These are phyloP conservation scores for Colletotrichum camelliae DNA, from an alignment of 2,329 filamentous ascomycete genomes.

Conservation along the genomic window DNA sequence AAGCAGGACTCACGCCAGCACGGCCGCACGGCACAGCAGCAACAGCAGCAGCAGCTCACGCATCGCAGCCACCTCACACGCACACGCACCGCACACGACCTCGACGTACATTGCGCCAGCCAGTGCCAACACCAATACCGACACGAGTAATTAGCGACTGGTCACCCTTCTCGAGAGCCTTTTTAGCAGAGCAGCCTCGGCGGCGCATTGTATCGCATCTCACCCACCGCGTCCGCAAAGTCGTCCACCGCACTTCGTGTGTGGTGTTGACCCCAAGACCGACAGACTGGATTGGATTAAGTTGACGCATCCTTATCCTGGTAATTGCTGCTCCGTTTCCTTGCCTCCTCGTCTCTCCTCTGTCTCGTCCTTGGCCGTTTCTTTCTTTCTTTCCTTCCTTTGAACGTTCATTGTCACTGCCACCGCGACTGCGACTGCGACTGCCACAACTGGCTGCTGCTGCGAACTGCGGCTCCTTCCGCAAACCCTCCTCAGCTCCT, in stretches of 20 bases:
- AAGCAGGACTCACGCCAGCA: neutral
- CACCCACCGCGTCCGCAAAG: neutral
- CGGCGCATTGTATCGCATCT: constrained; percentile 1
- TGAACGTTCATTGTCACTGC: neutral
- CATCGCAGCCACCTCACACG: neutral
- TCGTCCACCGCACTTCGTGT: constrained; percentile 15
- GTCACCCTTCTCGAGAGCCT: neutral
- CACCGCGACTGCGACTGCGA: neutral
- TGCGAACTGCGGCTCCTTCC: neutral
- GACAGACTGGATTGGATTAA: constrained; percentile 13
- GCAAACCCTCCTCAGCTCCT: neutral
- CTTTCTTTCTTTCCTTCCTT: neutral
- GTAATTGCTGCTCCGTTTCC: neutral
- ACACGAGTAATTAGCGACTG: neutral
- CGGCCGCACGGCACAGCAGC: neutral
- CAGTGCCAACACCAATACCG: neutral
- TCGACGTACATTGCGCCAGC: neutral
- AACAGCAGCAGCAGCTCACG: neutral
- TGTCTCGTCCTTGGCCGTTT: neutral
- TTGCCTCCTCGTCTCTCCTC: neutral
- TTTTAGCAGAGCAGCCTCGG: neutral
- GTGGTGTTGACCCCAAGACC: constrained; percentile 11
- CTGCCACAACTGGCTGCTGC: neutral
- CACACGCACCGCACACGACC: neutral
- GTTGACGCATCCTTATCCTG: neutral